Evolutionary conservation across 2,329 filamentous ascomycete genomes (phyloP), one percentile per base, ranked within the genome.

Genomic region (Pezicula radicicola): DNA sequence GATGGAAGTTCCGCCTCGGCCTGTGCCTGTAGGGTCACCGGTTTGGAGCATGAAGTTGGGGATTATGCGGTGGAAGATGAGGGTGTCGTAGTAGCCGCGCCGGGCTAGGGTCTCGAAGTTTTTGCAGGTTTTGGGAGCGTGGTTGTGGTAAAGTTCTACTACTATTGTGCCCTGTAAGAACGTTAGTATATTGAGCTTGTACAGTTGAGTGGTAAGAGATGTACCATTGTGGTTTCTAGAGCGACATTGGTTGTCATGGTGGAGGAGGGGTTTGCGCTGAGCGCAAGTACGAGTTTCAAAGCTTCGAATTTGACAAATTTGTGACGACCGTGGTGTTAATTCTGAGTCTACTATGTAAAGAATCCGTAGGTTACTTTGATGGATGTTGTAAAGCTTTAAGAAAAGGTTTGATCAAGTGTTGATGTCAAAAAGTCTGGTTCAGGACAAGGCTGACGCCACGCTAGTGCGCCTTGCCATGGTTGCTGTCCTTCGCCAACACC

Each of bases 21-120:
- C 94, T 1, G 91, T 97, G 55, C 92, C 93, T 0, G 93, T 96
- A 1, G 93, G 93, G 70, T 99, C 94, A 53, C 93, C 92, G 56
- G 88, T 89, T 75, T 97, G 93, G 52, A 96, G 80, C 93, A 99
- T 97, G 77, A 99, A 99, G 72, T 90, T 84, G 48, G 90, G 85
- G 66, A 99, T 97, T 63, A 97, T 86, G 69, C 94, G 91, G 77
- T 97, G 94, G 79, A 97, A 93, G 66, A 92, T 75, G 54, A 89
- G 83, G 67, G 74, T 76, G 74, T 94, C 83, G 81, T 96, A 99
- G 81, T 97, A 97, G 61, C 89, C 89, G 61, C 91, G 81, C 56
- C 81, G 75, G 18, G 85, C 84, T 48, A 97, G 89, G 4, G 88
- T 89, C 25, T 79, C 69, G 74, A 97, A 97, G 79, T 97, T 96